Conservation (phyloP, 2,329 filamentous ascomycete genomes). For the Exophiala spinifera region DNA sequence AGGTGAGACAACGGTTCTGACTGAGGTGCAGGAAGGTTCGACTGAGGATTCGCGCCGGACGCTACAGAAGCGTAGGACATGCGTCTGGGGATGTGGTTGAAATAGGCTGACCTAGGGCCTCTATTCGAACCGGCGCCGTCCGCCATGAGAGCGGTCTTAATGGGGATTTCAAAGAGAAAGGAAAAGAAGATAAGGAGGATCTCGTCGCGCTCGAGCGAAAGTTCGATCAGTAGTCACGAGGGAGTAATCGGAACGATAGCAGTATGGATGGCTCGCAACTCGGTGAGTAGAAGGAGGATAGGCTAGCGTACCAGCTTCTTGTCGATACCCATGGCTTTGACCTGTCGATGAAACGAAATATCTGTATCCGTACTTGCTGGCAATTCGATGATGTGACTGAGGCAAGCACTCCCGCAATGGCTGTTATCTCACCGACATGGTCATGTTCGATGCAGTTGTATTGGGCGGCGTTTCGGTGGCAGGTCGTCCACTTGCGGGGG, state of each 20-base stretch:
- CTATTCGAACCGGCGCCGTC: constrained; percentile 19
- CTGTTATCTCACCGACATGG: constrained; percentile 18
- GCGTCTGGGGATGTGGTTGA: constrained; percentile 41
- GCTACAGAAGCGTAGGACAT: constrained; percentile 63
- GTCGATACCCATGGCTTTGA: background rate
- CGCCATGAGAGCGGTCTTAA: constrained; percentile 8
- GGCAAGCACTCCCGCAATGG: background rate
- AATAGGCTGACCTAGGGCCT: constrained; percentile 13
- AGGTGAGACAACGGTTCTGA: constrained; percentile 36
- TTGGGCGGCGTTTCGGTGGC: constrained; percentile 14
- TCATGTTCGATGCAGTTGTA: constrained; percentile 13
- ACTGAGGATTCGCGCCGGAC: constrained; percentile 46
- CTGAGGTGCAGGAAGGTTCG: constrained; percentile 40
- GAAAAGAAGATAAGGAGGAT: background rate
- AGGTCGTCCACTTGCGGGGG: constrained; percentile 16
- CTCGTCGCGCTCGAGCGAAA: background rate
- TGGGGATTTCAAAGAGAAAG: background rate
- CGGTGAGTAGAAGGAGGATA: constrained; percentile 1
- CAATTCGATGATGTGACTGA: no score
- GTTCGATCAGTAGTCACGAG: constrained; percentile 13
- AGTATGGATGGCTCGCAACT: constrained; percentile 1
- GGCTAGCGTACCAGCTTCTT: constrained; percentile 2
- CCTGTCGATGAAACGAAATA: background rate
- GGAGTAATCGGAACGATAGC: constrained; percentile 2
- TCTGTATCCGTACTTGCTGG: no score